phyloP scores from a whole-genome alignment of 257 asterid genomes.

The Henckelia pumila region DNA sequence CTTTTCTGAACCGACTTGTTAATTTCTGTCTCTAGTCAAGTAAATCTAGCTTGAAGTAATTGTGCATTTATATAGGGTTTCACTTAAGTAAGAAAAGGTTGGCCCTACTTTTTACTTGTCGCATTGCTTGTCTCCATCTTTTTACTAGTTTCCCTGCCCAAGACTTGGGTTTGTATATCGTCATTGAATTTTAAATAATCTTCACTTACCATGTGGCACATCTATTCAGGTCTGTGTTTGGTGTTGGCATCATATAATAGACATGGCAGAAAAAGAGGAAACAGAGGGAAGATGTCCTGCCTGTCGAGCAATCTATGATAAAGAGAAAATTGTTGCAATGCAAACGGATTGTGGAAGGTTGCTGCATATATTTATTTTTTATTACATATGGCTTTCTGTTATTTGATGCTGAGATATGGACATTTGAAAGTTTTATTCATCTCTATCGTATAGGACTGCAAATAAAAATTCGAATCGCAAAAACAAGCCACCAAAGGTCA shows the following conservation, averaged over 20 bases:
- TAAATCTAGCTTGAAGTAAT: neutral
- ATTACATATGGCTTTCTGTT: constrained; percentile 8
- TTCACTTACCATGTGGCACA: constrained; percentile 22
- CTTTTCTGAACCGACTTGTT: constrained; percentile 56
- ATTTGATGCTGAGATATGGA: constrained; percentile 16
- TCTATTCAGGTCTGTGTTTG: constrained; percentile 75
- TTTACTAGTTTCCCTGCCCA: neutral
- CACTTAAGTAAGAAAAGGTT: neutral
- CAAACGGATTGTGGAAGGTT: constrained; percentile 79
- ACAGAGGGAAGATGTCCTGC: constrained; percentile 95
- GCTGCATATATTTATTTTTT: constrained; percentile 16
- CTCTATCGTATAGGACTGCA: constrained; percentile 43
- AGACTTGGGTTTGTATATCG: neutral
- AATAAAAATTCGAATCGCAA: constrained; percentile 53
- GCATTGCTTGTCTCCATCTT: neutral
- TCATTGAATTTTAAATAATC: neutral
- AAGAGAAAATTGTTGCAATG: constrained; percentile 79
- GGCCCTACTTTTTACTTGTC: constrained; percentile 9
- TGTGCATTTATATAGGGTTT: neutral
- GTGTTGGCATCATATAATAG: constrained; percentile 98
- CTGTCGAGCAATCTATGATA: constrained; percentile 76
- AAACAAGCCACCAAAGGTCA: constrained; percentile 70
- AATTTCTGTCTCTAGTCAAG: neutral
- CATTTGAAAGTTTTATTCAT: constrained; percentile 23
- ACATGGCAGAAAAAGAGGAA: constrained; percentile 89